A percentile compares a stretch with the other conserved stretches of the same genome.
phyloP scores from a whole-genome alignment of 371 early-diverging fungal genomes.

The Blyttiomyces sp. region DNA sequence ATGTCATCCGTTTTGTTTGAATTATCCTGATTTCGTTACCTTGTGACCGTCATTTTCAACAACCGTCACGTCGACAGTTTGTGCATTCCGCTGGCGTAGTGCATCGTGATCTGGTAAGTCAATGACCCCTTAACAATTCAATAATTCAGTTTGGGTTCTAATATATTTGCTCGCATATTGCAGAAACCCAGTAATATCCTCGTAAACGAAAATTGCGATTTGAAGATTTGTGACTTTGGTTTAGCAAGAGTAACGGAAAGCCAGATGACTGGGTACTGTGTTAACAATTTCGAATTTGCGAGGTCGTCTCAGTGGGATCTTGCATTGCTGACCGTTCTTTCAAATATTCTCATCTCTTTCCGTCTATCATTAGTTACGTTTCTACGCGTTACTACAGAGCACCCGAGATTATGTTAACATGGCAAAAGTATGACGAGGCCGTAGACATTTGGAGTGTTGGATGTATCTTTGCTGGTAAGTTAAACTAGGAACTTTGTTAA shows the following conservation, averaged over 20 bases:
- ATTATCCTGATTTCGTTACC: background rate
- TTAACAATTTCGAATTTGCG: too few species aligned
- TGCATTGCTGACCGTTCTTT: too few species aligned
- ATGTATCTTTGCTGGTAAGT: slow-evolving; percentile 87
- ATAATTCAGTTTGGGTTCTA: background rate
- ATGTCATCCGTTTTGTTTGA: too few species aligned
- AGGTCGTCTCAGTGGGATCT: too few species aligned
- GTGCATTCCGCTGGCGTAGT: slow-evolving; percentile 94
- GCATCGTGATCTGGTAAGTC: slow-evolving; percentile 85
- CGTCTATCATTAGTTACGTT: slow-evolving; percentile 63
- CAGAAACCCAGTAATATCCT: slow-evolving; percentile 93
- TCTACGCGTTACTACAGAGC: slow-evolving; percentile 98
- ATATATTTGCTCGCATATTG: background rate
- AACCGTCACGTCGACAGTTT: slow-evolving; percentile 42
- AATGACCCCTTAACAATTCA: background rate
- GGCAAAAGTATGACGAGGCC: slow-evolving; percentile 89
- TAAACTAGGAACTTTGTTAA: too few species aligned
- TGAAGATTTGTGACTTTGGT: slow-evolving; percentile 69
- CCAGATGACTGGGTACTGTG: slow-evolving; percentile 52
- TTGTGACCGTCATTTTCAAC: background rate
- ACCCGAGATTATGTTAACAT: slow-evolving; percentile 98
- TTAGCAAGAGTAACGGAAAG: slow-evolving; percentile 46
- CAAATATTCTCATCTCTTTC: background rate
- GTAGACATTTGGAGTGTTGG: slow-evolving; percentile 99
- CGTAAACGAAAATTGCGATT: slow-evolving; percentile 93